Evolutionary conservation across 1,284 basidiomycete species (phyloP).

Genomic region (Sanghuangporus baumii): DNA sequence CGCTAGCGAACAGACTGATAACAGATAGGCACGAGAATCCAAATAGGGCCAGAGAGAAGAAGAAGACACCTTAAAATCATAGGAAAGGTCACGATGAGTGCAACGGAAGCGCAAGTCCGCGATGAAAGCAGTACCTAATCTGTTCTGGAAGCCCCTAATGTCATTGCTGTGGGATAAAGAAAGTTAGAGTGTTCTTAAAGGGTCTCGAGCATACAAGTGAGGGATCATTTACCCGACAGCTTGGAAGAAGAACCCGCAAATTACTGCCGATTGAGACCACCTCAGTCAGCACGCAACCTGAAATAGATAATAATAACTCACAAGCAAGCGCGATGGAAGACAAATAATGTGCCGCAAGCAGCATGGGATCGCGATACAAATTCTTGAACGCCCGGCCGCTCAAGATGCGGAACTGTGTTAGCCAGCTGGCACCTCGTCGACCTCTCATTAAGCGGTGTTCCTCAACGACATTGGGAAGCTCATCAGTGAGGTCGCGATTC

Average conservation of each 20-base stretch:
- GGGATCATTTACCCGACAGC: slow-evolving; percentile 56
- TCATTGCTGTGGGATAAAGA: slow-evolving; percentile 56
- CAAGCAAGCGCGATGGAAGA: slow-evolving; percentile 80
- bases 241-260: slow-evolving; percentile 80
- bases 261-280: slow-evolving; percentile 37
- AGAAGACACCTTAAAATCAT: slow-evolving; percentile 73
- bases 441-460: slow-evolving; percentile 69
- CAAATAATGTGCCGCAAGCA: slow-evolving; percentile 87
- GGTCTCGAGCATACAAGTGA: slow-evolving; percentile 6
- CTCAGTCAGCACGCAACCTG: slow-evolving; percentile 9
- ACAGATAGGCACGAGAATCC: slow-evolving; percentile 95
- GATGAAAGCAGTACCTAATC: slow-evolving; percentile 46
- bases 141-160: slow-evolving; percentile 92
- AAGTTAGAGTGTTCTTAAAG: slow-evolving; percentile 14
- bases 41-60: slow-evolving; percentile 92
- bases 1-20: slow-evolving; percentile 87
- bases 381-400: slow-evolving; percentile 99
- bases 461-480: slow-evolving; percentile 57
- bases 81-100: slow-evolving; percentile 1
- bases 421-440: slow-evolving; percentile 79
- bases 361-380: slow-evolving; percentile 87
- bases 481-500: slow-evolving; percentile 30
- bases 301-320: slow-evolving; percentile 35
- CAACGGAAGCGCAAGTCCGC: not conserved
- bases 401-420: slow-evolving; percentile 88